A percentile compares a stretch with the other conserved stretches of the same genome.
These are phyloP conservation scores for Hyparrhenia diplandra DNA, from an alignment of 176 grass and related monocot genomes.

Conservation along the genomic window DNA sequence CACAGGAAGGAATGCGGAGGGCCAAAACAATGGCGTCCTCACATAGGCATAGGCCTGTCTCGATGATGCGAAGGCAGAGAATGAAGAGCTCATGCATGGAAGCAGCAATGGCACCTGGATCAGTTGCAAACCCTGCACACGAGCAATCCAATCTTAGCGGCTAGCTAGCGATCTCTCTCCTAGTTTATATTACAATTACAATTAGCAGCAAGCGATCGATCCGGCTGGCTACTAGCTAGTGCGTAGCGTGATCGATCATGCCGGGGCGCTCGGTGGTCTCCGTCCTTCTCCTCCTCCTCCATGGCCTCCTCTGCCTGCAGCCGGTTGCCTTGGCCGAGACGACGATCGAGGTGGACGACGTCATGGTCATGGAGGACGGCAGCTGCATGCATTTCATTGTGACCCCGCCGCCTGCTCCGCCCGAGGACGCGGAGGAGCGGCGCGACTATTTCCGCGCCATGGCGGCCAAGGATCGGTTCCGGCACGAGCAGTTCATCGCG, in stretches of 20 bases:
- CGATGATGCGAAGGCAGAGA: neutral
- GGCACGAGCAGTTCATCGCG: neutral
- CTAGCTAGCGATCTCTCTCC: neutral
- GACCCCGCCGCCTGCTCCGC: constrained; percentile 19
- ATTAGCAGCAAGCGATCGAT: neutral
- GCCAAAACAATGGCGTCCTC: constrained; percentile 9
- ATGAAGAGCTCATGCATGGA: neutral
- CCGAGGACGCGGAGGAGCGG: constrained; percentile 28
- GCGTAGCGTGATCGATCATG: too few relatives aligned
- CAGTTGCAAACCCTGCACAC: neutral
- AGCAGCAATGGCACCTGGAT: neutral
- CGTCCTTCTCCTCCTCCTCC: constrained; percentile 32
- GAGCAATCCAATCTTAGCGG: neutral
- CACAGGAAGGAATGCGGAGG: constrained; percentile 9
- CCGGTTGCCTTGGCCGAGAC: neutral
- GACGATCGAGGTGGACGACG: neutral
- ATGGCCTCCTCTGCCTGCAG: constrained; percentile 13
- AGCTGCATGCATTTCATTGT: constrained; percentile 17
- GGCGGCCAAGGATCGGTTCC: constrained; percentile 28
- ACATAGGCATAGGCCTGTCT: neutral
- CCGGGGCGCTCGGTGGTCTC: constrained; percentile 1
- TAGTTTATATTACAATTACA: too few relatives aligned
- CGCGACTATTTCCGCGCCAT: constrained; percentile 32
- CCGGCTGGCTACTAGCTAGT: neutral
- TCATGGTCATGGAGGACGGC: neutral